These are phyloP conservation scores for Tillandsia fasciculata DNA, from an alignment of 176 grass and related monocot species.

Conservation along the genomic window DNA sequence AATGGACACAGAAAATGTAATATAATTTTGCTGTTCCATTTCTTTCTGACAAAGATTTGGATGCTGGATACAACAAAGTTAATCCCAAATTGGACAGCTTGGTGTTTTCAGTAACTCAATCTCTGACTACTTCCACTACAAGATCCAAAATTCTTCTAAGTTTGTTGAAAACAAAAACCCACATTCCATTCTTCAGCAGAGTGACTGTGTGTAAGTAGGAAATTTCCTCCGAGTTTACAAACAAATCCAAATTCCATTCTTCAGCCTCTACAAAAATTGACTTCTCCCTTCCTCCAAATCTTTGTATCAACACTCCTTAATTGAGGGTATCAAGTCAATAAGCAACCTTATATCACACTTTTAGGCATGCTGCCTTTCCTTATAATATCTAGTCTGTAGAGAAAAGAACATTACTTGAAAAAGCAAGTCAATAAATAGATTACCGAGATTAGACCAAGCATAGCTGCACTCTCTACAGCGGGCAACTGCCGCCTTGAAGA, in stretches of 20 bases:
- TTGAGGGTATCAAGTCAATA: neutral
- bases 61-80: no score
- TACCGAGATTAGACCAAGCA: conserved; percentile 99
- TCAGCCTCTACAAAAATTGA: neutral
- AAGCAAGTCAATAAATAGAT: conserved; percentile 6
- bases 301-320: neutral
- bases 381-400: neutral
- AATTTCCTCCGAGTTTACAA: neutral
- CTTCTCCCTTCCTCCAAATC: neutral
- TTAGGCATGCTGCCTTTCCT: neutral
- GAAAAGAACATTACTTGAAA: neutral
- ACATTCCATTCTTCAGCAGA: no score
- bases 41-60: no score
- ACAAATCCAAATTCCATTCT: neutral
- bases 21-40: no score
- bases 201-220: no score
- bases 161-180: no score
- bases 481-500: conserved; percentile 78
- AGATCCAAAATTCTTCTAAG: no score
- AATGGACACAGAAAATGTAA: no score
- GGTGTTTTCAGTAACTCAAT: no score
- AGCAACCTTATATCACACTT: neutral
- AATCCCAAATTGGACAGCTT: no score
- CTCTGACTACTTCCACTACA: no score
- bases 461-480: conserved; percentile 72